Percentiles rank a stretch among this genome's conserved stretches.
Evolutionary conservation across 1,284 basidiomycete genomes (phyloP).

Genomic region (Phellopilus nigrolimitatus): DNA sequence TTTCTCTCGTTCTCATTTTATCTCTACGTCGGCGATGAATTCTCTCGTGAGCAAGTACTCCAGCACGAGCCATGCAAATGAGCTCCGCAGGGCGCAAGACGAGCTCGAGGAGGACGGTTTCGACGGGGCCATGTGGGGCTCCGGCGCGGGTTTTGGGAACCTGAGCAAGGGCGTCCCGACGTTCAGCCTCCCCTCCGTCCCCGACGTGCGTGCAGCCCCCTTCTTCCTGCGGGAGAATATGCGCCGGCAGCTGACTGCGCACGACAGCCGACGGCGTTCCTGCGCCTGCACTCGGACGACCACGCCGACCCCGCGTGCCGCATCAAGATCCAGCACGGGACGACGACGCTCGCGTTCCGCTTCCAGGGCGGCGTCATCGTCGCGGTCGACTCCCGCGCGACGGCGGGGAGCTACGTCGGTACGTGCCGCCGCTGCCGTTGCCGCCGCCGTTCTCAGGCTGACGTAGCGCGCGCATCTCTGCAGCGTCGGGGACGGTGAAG

Average conservation of each 20-base stretch:
- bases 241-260: conserved; percentile 13
- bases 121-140: conserved; percentile 73
- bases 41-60: conserved; percentile 15
- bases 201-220: conserved; percentile 54
- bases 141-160: conserved; percentile 73
- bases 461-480: conserved; percentile 4
- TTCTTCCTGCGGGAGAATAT: background rate
- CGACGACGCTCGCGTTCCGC: conserved; percentile 96
- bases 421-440: conserved; percentile 28
- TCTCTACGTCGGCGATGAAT: conserved; percentile 14
- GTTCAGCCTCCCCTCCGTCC: conserved; percentile 65
- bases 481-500: conserved; percentile 93
- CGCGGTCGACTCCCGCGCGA: conserved; percentile 96
- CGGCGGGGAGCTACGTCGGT: conserved; percentile 97
- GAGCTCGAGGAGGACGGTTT: conserved; percentile 54
- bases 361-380: conserved; percentile 97
- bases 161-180: conserved; percentile 62
- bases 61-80: conserved; percentile 4
- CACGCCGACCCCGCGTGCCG: conserved; percentile 87
- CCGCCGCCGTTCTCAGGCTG: too few species aligned
- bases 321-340: conserved; percentile 99
- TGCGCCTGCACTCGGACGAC: conserved; percentile 89
- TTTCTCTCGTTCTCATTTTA: too few species aligned
- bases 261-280: conserved; percentile 79
- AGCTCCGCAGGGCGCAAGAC: conserved; percentile 8